A percentile compares a stretch with the other conserved stretches of the same genome.
Evolutionary conservation across 768 basidiomycete species (phyloP).

Genomic region (Gymnopilus junonius): DNA sequence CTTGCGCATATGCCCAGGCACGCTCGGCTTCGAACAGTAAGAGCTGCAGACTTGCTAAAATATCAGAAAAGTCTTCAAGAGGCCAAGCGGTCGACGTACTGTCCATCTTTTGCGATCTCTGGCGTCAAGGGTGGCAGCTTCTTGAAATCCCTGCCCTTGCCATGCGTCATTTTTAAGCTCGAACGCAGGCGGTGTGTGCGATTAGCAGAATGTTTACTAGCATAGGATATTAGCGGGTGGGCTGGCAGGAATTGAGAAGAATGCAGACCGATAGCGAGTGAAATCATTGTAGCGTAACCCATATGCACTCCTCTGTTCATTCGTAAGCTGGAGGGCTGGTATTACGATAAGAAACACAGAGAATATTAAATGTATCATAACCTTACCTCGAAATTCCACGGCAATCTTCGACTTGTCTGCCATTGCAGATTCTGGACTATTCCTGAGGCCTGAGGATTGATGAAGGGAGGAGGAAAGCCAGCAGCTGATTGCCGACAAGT

Average conservation of each 20-base stretch:
- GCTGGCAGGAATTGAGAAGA: neutral
- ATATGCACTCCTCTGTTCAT: constrained; percentile 89
- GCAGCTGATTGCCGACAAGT: constrained; percentile 14
- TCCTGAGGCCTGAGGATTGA: constrained; percentile 18
- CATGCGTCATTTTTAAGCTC: constrained; percentile 82
- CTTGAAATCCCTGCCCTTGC: constrained; percentile 91
- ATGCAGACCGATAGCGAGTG: constrained; percentile 74
- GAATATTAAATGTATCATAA: neutral
- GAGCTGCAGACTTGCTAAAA: constrained; percentile 67
- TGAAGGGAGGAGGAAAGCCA: constrained; percentile 14
- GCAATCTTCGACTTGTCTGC: constrained; percentile 26
- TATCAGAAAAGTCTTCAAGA: constrained; percentile 6
- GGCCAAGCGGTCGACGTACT: constrained; percentile 52
- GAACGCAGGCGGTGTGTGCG: constrained; percentile 88
- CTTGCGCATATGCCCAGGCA: constrained; percentile 90
- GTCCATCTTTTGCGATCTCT: constrained; percentile 80
- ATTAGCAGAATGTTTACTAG: constrained; percentile 86
- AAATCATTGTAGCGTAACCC: constrained; percentile 92
- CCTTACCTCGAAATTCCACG: constrained; percentile 41
- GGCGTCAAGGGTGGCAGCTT: constrained; percentile 68
- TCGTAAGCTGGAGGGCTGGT: constrained; percentile 79
- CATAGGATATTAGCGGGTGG: neutral
- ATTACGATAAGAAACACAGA: constrained; percentile 3
- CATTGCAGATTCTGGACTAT: constrained; percentile 29
- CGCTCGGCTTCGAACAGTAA: constrained; percentile 91